These are phyloP conservation scores for Colletotrichum chrysophilum DNA, from an alignment of 2,329 filamentous ascomycete genomes.

Conservation along the genomic window DNA sequence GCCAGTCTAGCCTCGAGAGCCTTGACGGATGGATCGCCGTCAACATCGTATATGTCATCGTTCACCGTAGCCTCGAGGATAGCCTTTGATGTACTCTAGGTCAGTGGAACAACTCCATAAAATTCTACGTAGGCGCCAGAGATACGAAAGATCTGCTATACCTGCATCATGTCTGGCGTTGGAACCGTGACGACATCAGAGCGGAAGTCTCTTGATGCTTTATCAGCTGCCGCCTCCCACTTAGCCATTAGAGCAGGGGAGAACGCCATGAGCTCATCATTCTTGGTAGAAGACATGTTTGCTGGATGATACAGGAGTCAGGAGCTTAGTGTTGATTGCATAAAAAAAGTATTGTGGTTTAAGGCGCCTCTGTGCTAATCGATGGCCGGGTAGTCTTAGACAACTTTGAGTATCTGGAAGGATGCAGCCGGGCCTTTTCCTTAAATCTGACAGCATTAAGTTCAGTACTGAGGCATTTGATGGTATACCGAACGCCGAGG, in stretches of 20 bases:
- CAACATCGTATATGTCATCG: background rate
- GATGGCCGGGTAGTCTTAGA: background rate
- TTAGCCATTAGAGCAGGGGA: background rate
- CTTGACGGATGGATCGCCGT: background rate
- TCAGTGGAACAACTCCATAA: accelerated
- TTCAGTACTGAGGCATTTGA: background rate
- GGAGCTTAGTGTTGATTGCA: background rate
- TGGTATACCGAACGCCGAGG: accelerated
- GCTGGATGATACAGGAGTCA: accelerated
- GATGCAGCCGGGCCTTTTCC: accelerated
- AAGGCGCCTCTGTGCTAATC: accelerated
- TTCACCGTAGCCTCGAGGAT: background rate
- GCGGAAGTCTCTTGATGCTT: background rate
- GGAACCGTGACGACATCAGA: background rate
- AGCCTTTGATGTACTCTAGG: background rate
- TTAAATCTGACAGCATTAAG: accelerated
- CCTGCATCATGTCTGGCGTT: background rate
- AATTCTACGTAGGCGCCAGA: accelerated
- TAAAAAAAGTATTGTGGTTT: accelerated
- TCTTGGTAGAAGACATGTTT: background rate
- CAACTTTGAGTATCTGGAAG: background rate
- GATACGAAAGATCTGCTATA: background rate
- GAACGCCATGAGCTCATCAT: background rate
- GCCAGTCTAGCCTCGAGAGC: background rate
- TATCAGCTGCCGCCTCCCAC: background rate